Base-by-base conservation (phyloP, 2,329 filamentous ascomycete species). In the Xylariaceae sp. region DNA sequence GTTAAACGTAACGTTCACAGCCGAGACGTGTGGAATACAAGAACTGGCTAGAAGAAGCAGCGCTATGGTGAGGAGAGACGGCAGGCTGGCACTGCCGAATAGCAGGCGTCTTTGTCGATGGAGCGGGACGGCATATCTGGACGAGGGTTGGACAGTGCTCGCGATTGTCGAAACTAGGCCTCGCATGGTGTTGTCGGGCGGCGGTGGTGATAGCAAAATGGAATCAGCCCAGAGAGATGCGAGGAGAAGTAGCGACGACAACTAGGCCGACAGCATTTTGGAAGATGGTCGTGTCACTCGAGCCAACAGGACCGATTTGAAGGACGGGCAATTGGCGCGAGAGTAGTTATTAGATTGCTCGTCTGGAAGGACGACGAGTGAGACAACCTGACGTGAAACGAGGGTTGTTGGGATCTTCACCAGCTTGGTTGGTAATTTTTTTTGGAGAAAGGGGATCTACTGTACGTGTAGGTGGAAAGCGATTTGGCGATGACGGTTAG, bases 1-100 rank as follows among this genome's bases (percentile, higher is more conserved):
- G n/a, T 88, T 80, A 72, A 95, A 94, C 53, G 84, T 78, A 56
- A 97, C 75, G 63, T 85, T 83, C 37, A 85, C 91, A 42, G 88
- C 90, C 33, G 75, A 70, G 21, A 73, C 77, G 7, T 82, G 78
- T 36, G 69, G 67, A 7, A 74, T 50, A 53, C 74, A 65, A 21
- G 75, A 62, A 51, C 71, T 67, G 48, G 71, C 62, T 39, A 81
- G 55, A 39, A 76, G 46, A 53, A 77, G 57, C 47, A 78, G 48
- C 36, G 55, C n/a, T 26, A 53, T 27, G 21, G 42, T 29, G 29
- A 55, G 24, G 47, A 55, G 45, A 46, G 16, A 15, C 21, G 29
- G 30, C 26, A 23, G 15, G 26, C 23, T 23, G n/a, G 44, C 39
- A 41, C 33, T 18, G 39, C 45, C 36, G 29, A n/a, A 30, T 11